Evolutionary conservation across 2,329 filamentous ascomycete species (phyloP).

Genomic region (Pseudogymnoascus verrucosus): DNA sequence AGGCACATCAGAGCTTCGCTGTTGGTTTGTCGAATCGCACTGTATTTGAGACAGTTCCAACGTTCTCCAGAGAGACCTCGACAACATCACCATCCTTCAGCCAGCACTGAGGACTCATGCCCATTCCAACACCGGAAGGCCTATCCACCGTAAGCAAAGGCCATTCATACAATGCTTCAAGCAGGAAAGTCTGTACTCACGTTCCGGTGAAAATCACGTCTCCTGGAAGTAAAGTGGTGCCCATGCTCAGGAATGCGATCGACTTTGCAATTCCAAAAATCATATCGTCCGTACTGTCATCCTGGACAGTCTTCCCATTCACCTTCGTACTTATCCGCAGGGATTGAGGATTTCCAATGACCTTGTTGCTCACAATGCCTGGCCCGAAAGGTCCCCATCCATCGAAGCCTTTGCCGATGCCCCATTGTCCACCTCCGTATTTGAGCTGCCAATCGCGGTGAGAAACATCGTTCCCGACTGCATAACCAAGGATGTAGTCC

Average conservation of each 20-base stretch:
- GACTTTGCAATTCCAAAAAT: slow-evolving; percentile 54
- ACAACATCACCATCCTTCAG: slow-evolving; percentile 63
- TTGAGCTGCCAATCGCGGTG: slow-evolving; percentile 70
- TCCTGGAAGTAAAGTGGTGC: slow-evolving; percentile 54
- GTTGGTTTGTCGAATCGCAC: slow-evolving; percentile 35
- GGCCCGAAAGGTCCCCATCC: slow-evolving; percentile 69
- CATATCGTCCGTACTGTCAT: slow-evolving; percentile 51
- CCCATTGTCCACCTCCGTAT: slow-evolving; percentile 62
- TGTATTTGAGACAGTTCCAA: slow-evolving; percentile 52
- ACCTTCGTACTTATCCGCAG: slow-evolving; percentile 49
- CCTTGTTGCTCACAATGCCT: slow-evolving; percentile 52
- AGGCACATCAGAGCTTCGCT: slow-evolving; percentile 28
- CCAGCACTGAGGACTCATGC: slow-evolving; percentile 58
- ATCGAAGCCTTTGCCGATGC: slow-evolving; percentile 65
- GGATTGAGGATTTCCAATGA: slow-evolving; percentile 50
- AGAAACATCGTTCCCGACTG: slow-evolving; percentile 71
- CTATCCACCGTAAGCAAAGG: slow-evolving; percentile 26
- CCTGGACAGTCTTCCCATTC: slow-evolving; percentile 51
- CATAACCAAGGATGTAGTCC: slow-evolving; percentile 67
- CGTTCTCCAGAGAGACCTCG: slow-evolving; percentile 57
- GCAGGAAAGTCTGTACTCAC: slow-evolving; percentile 29
- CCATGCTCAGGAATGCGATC: slow-evolving; percentile 51
- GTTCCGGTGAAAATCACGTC: slow-evolving; percentile 62
- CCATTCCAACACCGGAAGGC: slow-evolving; percentile 64
- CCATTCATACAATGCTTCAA: background rate